phyloP scores from a whole-genome alignment of 208 protist species.

The Trypanosoma caninum region DNA sequence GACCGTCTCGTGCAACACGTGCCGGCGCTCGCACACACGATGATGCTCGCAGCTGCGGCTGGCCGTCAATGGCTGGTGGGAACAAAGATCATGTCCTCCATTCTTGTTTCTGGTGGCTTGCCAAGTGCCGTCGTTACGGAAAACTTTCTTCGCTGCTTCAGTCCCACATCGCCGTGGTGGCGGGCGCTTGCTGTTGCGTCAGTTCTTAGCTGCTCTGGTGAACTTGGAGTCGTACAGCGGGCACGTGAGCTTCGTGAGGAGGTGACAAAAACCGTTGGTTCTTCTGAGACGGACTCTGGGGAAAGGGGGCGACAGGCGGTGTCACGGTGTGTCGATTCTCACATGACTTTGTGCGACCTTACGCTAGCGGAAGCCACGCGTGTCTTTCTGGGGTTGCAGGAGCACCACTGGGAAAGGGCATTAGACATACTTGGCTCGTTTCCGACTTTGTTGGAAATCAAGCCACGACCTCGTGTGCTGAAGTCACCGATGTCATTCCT shows the following conservation, averaged over 20 bases:
- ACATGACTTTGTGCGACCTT: neutral
- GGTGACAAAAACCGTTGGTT: neutral
- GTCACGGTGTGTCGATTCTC: neutral
- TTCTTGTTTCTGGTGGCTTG: conserved; percentile 9
- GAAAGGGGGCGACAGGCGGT: neutral
- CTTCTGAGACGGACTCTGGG: neutral
- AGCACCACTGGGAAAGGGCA: conserved; percentile 15
- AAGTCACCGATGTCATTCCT: neutral
- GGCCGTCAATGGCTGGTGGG: conserved; percentile 8
- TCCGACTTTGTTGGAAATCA: conserved; percentile 7
- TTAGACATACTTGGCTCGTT: conserved; percentile 9
- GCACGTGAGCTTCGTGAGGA: conserved; percentile 6
- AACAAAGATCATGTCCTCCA: conserved; percentile 14
- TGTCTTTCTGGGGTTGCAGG: neutral
- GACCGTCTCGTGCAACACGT: conserved; percentile 18
- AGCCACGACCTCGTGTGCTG: conserved; percentile 4
- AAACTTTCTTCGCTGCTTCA: conserved; percentile 24
- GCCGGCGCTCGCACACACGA: conserved; percentile 7
- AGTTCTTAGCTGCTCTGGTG: conserved; percentile 8
- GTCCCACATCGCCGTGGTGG: conserved; percentile 18
- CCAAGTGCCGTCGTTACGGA: conserved; percentile 9
- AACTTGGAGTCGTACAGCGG: neutral
- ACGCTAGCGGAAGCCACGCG: conserved; percentile 6
- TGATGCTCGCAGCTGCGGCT: conserved; percentile 20
- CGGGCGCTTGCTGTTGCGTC: conserved; percentile 17